Evolutionary conservation across 2,329 filamentous ascomycete species (phyloP).

Genomic region (Chaetomium olivaceum): DNA sequence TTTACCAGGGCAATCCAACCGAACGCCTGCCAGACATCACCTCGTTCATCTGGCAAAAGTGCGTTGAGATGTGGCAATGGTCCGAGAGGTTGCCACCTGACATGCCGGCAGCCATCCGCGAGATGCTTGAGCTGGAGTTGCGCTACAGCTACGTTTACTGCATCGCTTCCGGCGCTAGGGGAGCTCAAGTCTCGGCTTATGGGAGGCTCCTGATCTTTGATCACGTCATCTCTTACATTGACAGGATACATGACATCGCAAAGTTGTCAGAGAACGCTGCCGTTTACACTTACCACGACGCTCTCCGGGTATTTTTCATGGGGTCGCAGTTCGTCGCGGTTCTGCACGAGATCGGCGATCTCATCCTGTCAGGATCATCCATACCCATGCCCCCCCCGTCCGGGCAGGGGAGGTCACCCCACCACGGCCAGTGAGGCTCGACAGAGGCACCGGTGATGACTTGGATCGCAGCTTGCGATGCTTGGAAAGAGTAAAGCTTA

Average conservation of each 20-base stretch:
- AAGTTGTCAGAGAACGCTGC: slow-evolving; percentile 59
- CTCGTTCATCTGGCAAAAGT: slow-evolving; percentile 73
- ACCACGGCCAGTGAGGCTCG: slow-evolving; percentile 50
- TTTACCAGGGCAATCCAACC: slow-evolving; percentile 75
- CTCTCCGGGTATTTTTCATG: slow-evolving; percentile 78
- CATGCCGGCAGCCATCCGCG: slow-evolving; percentile 64
- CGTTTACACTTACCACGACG: slow-evolving; percentile 84
- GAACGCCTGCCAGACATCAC: slow-evolving; percentile 66
- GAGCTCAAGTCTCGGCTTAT: slow-evolving; percentile 72
- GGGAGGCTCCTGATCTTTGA: slow-evolving; percentile 83
- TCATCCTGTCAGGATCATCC: slow-evolving; percentile 53
- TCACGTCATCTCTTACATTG: slow-evolving; percentile 78
- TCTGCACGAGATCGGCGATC: slow-evolving; percentile 57
- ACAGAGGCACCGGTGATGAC: slow-evolving; percentile 47
- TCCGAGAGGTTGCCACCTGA: slow-evolving; percentile 70
- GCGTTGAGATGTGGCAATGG: slow-evolving; percentile 78
- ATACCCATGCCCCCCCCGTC: slow-evolving; percentile 49
- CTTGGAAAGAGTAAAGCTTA: slow-evolving; percentile 55
- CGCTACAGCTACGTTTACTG: slow-evolving; percentile 91
- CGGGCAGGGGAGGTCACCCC: slow-evolving; percentile 52
- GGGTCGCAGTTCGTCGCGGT: slow-evolving; percentile 64
- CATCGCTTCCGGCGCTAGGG: slow-evolving; percentile 74
- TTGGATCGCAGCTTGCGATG: slow-evolving; percentile 57
- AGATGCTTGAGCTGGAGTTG: slow-evolving; percentile 82
- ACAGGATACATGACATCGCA: slow-evolving; percentile 69